Conservation (phyloP, 75 land plant species). For the Picea sitchensis region DNA sequence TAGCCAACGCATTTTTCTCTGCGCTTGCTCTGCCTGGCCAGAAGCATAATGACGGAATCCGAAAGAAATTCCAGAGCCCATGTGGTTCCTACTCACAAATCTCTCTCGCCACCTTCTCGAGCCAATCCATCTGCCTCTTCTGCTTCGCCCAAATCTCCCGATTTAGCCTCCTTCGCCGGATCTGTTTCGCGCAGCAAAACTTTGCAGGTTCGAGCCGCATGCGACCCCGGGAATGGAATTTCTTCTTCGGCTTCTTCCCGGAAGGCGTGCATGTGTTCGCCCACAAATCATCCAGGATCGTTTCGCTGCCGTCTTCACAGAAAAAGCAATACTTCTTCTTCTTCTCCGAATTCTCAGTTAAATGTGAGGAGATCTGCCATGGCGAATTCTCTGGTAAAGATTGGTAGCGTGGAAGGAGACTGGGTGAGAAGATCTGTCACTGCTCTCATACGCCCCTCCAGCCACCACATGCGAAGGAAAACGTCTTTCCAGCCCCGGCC, state of each 20-base stretch:
- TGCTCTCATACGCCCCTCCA: conserved; percentile 35
- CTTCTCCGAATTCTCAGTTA: background rate
- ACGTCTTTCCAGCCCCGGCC: conserved; percentile 21
- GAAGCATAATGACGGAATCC: too few species aligned
- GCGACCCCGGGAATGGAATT: too few species aligned
- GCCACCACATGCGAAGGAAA: conserved; percentile 25
- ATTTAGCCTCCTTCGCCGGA: too few species aligned
- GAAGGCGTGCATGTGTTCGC: conserved; percentile 11
- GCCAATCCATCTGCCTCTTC: too few species aligned
- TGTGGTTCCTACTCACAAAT: too few species aligned
- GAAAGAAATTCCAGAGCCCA: too few species aligned
- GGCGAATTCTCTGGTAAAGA: conserved; percentile 33
- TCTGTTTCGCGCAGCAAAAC: too few species aligned
- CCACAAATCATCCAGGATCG: conserved; percentile 12
- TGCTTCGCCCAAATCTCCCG: too few species aligned
- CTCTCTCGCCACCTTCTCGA: too few species aligned
- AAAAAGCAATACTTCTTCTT: background rate
- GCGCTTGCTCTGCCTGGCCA: too few species aligned
- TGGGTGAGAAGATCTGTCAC: conserved; percentile 22
- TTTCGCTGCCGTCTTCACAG: conserved; percentile 8
- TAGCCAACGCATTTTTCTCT: too few species aligned
- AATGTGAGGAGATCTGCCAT: conserved; percentile 27
- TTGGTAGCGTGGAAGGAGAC: conserved; percentile 31
- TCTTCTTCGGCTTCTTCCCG: background rate
- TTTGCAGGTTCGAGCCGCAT: too few species aligned